Evolutionary conservation across 495 filamentous ascomycete species (phyloP).

Genomic region (Jackrogersella minutella): DNA sequence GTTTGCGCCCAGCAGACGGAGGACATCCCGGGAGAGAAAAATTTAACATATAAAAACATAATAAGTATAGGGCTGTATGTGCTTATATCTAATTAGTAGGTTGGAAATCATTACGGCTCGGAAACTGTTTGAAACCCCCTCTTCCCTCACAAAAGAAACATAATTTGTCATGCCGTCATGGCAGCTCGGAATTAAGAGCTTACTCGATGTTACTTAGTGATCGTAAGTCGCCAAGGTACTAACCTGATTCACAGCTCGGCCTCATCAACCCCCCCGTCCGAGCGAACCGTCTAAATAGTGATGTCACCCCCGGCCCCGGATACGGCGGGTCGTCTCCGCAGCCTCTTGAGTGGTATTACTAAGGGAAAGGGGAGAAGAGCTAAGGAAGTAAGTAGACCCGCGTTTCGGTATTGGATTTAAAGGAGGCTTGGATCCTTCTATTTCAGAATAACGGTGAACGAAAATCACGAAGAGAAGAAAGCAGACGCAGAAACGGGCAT

Average conservation of each 20-base stretch:
- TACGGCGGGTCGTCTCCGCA: constrained; percentile 8
- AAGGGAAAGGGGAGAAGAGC: background rate
- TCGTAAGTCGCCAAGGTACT: background rate
- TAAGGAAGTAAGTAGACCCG: background rate
- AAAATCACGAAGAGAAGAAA: background rate
- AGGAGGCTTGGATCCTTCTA: background rate
- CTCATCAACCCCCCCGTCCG: background rate
- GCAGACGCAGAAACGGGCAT: background rate
- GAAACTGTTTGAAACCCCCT: background rate
- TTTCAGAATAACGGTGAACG: background rate
- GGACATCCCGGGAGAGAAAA: background rate
- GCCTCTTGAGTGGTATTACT: background rate
- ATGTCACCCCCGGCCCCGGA: constrained; percentile 30
- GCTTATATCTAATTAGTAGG: background rate
- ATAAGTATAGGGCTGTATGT: background rate
- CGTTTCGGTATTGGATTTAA: no score
- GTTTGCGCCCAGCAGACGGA: background rate
- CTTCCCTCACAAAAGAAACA: background rate
- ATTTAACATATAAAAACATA: background rate
- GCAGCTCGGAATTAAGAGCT: background rate
- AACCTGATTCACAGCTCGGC: background rate
- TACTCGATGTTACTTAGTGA: background rate
- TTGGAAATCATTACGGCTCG: background rate
- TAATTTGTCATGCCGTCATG: constrained; percentile 17
- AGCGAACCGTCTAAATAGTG: constrained; percentile 13